Evolutionary conservation across 768 basidiomycete species (phyloP), one percentile per base, ranked within the genome.

Genomic region (Hygrophoropsis aurantiaca): DNA sequence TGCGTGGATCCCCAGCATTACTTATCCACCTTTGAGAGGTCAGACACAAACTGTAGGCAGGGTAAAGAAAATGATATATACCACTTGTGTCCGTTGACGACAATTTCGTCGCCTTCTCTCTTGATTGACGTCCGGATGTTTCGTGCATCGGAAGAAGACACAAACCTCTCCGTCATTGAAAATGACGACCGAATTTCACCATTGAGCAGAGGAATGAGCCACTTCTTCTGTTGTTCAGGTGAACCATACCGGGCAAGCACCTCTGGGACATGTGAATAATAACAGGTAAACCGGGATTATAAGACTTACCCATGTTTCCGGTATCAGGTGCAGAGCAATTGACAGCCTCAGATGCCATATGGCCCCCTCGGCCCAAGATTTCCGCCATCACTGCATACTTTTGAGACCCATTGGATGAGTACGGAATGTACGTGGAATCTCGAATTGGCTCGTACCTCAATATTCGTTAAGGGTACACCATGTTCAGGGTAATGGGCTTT

Each of bases 361-460:
- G 85, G 8, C 87, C 85, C 18, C 79, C 85, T 46, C 91, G 82
- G 4, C 94, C 94, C 55, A 97, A 79, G 36, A 97, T 68, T 67
- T 97, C 95, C n/a, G 94, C 94, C 85, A 97, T 97, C 23, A 97
- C 87, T 32, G 90, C 92, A 64, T 99, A 98, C 92, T 94, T n/a
- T 34, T n/a, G 11, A 34, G 11, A 10, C 32, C n/a, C n/a, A n/a
- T n/a, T n/a, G n/a, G n/a, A n/a, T n/a, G n/a, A n/a, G n/a, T n/a
- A n/a, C n/a, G n/a, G n/a, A n/a, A n/a, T n/a, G n/a, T n/a, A n/a
- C 39, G 15, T 9, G 18, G 10, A 10, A 16, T 9, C 27, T 18
- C 37, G 26, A 19, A 40, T 19, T 32, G 16, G 2, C 9, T 36
- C 75, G 37, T 53, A 93, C 93, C 78, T 99, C 97, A 38, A 99